Evolutionary conservation across 495 filamentous ascomycete species (phyloP), one percentile per base, ranked within the genome.

Genomic region (Neurospora discreta): DNA sequence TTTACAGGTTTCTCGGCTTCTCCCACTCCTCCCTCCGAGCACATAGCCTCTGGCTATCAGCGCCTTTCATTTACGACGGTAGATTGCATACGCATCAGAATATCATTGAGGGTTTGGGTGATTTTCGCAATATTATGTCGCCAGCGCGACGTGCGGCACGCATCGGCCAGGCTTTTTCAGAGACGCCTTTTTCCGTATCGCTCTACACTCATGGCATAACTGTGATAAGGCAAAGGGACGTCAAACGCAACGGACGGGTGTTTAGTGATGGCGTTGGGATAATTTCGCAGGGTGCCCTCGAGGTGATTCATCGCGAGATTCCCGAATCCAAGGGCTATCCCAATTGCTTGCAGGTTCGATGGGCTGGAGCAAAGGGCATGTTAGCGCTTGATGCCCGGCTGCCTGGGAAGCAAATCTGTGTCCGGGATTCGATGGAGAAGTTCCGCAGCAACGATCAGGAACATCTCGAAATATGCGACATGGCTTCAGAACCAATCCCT

Each of bases 241-340:
- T 86, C 1, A 72, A 78, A 44, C 75, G 77, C 18, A 78, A 79
- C 46, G 80, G 70, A 9, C 81, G 90, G n/a, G 84, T 87, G 0
- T 95, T 95, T 75, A 93, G 90, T 73, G 93, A 95, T 75, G 93
- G 93, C 0, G 88, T 92, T 8, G 93, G 92, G 9, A 92, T 88
- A 0, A 87, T 94, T 10, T 94, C 91, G 0, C 74, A 44, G 15
- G 77, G 81, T 0, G 80, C 91, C 1, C 78, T 89, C 36, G 78
- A 88, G n/a, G 79, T 78, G 1, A 84, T 92, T 16, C 86, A 85
- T 78, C 73, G 80, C 9, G 77, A 77, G 11, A 80, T 89, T 16
- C 80, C 84, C 15, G 72, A 75, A 5, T 81, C 80, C 2, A 80
- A 81, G 38, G 70, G 80, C 2, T 82, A 80, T 13, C 86, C 91